phyloP scores from a whole-genome alignment of 192 early-diverging fungal genomes.

The Umbelopsis sp. region DNA sequence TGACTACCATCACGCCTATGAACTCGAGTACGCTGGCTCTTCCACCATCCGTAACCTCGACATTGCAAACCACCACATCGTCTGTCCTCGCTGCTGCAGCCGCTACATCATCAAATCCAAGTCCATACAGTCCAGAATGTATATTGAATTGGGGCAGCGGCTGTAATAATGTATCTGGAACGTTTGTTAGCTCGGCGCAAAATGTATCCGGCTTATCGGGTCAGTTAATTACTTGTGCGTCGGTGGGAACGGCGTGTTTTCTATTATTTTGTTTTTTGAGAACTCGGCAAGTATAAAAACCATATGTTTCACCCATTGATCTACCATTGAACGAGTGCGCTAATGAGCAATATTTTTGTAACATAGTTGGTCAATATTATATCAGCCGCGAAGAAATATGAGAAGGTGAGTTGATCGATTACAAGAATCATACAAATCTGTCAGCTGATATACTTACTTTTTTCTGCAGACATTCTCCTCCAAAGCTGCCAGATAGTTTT shows the following conservation, averaged over 20 bases:
- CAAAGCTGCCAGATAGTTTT: constrained; percentile 41
- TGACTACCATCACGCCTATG: background rate
- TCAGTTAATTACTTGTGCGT: constrained; percentile 27
- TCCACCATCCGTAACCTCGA: background rate
- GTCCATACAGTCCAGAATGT: background rate
- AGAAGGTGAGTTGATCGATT: constrained; percentile 23
- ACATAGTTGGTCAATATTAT: constrained; percentile 24
- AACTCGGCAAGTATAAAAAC: constrained; percentile 22
- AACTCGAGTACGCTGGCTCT: background rate
- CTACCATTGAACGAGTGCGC: no score
- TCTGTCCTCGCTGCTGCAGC: background rate
- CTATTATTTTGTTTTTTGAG: constrained; percentile 31
- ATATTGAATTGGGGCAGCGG: background rate
- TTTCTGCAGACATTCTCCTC: constrained; percentile 46
- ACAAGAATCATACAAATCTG: background rate
- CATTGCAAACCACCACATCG: background rate
- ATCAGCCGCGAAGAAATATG: constrained; percentile 35
- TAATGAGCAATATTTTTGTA: no score
- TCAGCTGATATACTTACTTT: background rate
- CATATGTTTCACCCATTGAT: no score
- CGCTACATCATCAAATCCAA: background rate
- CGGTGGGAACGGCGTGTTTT: constrained; percentile 27
- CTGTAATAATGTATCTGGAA: constrained; percentile 1
- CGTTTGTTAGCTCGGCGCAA: constrained; percentile 1
- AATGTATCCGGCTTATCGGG: constrained; percentile 28